Evolutionary conservation across 306 rosid genomes (phyloP), one percentile per base, ranked within the genome.

Genomic region (Citrullus amarus): DNA sequence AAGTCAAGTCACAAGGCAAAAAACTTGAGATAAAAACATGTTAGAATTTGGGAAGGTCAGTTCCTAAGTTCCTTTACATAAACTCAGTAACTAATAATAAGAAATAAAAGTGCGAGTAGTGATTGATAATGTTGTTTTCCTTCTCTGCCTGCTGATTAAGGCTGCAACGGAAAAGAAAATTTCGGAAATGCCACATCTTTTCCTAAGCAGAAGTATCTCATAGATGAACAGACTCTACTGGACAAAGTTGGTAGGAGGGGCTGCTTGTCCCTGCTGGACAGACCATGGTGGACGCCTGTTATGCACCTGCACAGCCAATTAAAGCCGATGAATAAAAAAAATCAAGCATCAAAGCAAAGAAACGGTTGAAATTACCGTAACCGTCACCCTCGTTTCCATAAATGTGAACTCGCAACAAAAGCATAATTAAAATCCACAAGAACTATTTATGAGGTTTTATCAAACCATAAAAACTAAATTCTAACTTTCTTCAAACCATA

Each of bases 201-300:
- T 72, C 77, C 60, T 28, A 50, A 7, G 50, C 34, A 9, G 4
- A 68, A 20, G 36, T 8, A 36, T 34, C 10, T 65, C 70, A 25
- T 6, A 53, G 20, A 76, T 56, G 5, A 77, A 11, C 43, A 57
- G 20, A 20, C 4, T 61, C 54, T 41, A 86, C 61, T 79, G 80
- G 79, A 82, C 82, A 68, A 86, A 17, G 65, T 77, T 86, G 16
- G 85, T 53, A 54, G 83, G 84, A 69, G 76, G 81, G 56, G 84
- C 54, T 28, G 84, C 83, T 74, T 83, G 93, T 55, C 88, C 89
- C 79, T 90, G 98, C 79, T 88, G 98, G 50, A 78, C 93, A 81
- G 96, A 94, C 97, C 89, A 94, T 9, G 96, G 93, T 72, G 90
- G 93, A 10, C 93, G 93, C 80, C 79, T 82, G 70, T 92, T 92